Conservation (phyloP, 2,329 filamentous ascomycete genomes). For the Colletotrichum sp. region DNA sequence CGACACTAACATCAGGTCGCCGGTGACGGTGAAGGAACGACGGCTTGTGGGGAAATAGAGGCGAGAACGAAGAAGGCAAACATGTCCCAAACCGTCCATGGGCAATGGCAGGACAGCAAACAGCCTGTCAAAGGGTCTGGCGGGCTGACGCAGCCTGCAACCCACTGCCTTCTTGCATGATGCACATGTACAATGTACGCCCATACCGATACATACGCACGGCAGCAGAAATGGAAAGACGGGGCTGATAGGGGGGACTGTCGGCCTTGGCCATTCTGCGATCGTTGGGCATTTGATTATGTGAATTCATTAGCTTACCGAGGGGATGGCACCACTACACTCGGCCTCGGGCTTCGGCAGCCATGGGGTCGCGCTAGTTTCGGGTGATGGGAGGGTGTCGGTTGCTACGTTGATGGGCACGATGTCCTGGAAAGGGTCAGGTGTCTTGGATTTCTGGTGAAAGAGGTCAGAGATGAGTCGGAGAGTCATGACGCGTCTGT, state of each 20-base stretch:
- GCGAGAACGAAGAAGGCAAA: neutral
- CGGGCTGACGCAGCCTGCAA: neutral
- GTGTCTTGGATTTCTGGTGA: neutral
- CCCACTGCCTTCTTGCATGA: neutral
- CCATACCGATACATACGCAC: neutral
- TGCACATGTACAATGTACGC: neutral
- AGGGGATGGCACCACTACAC: neutral
- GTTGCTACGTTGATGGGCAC: neutral
- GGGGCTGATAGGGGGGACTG: neutral
- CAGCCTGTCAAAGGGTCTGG: neutral
- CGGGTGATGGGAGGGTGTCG: neutral
- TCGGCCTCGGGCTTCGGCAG: neutral
- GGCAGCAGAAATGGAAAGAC: neutral
- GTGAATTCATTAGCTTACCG: neutral
- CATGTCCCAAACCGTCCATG: neutral
- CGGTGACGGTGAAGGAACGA: neutral
- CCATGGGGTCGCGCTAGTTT: neutral
- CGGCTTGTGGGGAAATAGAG: neutral
- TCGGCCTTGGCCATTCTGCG: neutral
- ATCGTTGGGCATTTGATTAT: neutral
- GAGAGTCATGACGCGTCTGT: neutral
- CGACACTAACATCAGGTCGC: neutral
- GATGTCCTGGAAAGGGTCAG: neutral
- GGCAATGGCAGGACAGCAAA: neutral
- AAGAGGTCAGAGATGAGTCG: fast-evolving